Base-by-base conservation (phyloP, 73 alveolate species). In the Urostyla sp. region DNA sequence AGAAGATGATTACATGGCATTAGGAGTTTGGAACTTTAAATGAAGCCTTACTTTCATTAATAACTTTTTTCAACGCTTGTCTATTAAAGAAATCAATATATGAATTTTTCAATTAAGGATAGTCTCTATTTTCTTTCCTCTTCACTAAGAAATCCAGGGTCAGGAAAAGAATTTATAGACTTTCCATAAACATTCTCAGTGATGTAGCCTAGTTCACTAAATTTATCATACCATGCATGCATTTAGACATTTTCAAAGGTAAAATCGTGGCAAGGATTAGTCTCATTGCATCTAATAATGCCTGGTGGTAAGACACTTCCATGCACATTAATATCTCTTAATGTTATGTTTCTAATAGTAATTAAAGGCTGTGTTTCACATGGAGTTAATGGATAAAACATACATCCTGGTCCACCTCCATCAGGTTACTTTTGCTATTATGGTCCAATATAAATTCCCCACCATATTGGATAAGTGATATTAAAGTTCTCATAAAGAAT, bases 381-480 rank as follows among this genome's bases (percentile, higher is more conserved):
- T 32, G 78, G 40, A 40, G 56, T 53, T 45, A 52, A 15, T 18
- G 92, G 92, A 67, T 55, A 84, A 38, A 84, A n/a, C 78, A 84
- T 55, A 63, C 92, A 84, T 20, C 92, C 92, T 40, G 92, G 76
- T 15, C 88, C 83, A 15, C 73, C 79, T 50, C 90, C 89, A 48
- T 78, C 90, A 20, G 92, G 92, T 59, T 84, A 83, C 77, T 79
- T 45, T 46, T 84, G 90, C 73, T 84, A 58, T 56, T 84, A 67
- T 5, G 92, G 92, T 1, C 92, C 92, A 43, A 84, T 84, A 48
- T 72, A 84, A 31, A 84, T 76, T 32, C 28, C 72, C 92, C 88
- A 77, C 92, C 92, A 84, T 48, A 84, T 46, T 15, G 92, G 83
- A 18, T 75, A 60, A 24, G 58, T 3, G 67, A 84, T 79, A 5